Conservation (phyloP, 306 rosid species). For the Lotus japonicus region DNA sequence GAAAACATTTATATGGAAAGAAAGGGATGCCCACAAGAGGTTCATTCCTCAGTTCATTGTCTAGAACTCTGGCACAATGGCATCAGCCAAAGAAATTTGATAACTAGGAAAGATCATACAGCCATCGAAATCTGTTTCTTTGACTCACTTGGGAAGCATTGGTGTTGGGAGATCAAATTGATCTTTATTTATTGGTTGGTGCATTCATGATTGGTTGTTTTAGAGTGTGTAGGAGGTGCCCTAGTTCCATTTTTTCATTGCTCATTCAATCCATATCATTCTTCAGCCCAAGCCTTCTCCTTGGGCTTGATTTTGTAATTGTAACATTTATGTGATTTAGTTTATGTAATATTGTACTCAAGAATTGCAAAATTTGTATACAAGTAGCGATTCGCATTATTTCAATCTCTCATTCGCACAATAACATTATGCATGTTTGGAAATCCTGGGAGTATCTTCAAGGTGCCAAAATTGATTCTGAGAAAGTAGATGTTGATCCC, state of each 20-base stretch:
- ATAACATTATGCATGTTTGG: neutral
- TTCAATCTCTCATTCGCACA: neutral
- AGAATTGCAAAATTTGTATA: slow-evolving; percentile 12
- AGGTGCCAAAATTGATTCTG: too few relatives aligned
- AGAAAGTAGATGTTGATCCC: too few relatives aligned
- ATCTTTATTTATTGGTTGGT: slow-evolving; percentile 30
- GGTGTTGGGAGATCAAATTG: slow-evolving; percentile 36
- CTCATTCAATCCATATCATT: slow-evolving; percentile 60
- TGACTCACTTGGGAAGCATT: slow-evolving; percentile 30
- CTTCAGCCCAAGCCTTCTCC: slow-evolving; percentile 29
- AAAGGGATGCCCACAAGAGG: slow-evolving; percentile 74
- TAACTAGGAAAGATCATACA: slow-evolving; percentile 37
- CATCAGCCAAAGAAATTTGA: slow-evolving; percentile 94
- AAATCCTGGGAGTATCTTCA: too few relatives aligned
- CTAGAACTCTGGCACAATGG: slow-evolving; percentile 82
- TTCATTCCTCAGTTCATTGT: slow-evolving; percentile 72
- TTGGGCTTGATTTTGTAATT: slow-evolving; percentile 52
- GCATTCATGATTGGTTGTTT: slow-evolving; percentile 52
- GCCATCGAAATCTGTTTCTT: slow-evolving; percentile 18
- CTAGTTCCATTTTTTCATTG: slow-evolving; percentile 37
- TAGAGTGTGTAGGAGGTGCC: slow-evolving; percentile 33
- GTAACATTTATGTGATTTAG: slow-evolving; percentile 30
- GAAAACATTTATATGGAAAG: slow-evolving; percentile 87
- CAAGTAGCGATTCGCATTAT: neutral
- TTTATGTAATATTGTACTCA: slow-evolving; percentile 24